A percentile compares a stretch with the other conserved stretches of the same genome.
These are phyloP conservation scores for Paramecium sonneborni DNA, from an alignment of 73 alveolate genomes.

Conservation along the genomic window DNA sequence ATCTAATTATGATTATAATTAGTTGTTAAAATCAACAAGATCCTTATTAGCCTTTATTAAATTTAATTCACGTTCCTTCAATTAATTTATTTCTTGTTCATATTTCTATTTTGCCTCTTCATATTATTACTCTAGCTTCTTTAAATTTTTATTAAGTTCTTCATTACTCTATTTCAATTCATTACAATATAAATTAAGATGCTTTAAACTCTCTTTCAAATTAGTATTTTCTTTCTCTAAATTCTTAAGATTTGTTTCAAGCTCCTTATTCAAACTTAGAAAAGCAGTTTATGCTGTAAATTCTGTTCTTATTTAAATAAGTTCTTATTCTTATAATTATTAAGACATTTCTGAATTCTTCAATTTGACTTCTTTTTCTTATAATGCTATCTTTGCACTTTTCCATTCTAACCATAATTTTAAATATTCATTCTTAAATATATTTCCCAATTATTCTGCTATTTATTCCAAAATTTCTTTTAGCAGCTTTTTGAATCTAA, in stretches of 20 bases:
- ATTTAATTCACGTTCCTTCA: background rate
- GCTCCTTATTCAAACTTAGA: background rate
- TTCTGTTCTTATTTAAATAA: background rate
- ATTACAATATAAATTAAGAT: background rate
- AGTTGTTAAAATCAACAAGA: background rate
- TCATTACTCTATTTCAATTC: background rate
- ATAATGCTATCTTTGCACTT: background rate
- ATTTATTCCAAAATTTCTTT: background rate
- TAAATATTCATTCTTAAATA: background rate
- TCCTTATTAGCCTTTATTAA: background rate
- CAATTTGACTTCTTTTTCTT: constrained; percentile 2
- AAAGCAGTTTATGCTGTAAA: background rate
- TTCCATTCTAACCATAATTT: constrained; percentile 35
- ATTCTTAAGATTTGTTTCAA: background rate
- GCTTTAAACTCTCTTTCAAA: background rate
- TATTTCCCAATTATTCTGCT: background rate
- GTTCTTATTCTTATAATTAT: background rate
- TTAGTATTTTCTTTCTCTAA: background rate
- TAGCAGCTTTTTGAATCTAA: background rate
- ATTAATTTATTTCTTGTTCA: background rate
- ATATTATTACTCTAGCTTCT: background rate
- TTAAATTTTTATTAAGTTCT: background rate
- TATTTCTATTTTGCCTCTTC: background rate
- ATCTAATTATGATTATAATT: background rate
- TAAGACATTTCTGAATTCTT: background rate